These are phyloP conservation scores for Eucalyptus curtisii DNA, from an alignment of 345 rosid species.

Conservation along the genomic window DNA sequence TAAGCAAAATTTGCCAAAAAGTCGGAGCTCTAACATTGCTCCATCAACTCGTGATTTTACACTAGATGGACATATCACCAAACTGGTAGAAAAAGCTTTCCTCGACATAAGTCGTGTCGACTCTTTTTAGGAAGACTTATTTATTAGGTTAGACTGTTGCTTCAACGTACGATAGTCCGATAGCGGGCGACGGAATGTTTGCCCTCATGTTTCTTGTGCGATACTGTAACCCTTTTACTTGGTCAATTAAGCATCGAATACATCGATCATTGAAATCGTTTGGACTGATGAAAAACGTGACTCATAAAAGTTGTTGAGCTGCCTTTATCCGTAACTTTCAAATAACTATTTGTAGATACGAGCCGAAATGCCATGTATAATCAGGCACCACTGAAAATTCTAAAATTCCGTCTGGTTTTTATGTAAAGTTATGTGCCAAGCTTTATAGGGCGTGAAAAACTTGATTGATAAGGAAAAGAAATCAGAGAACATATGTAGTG, in stretches of 20 bases:
- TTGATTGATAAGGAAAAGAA: neutral
- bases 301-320: neutral
- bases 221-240: neutral
- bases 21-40: neutral
- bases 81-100: neutral
- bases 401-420: fast-evolving
- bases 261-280: neutral
- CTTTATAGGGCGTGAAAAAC: neutral
- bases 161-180: fast-evolving
- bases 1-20: neutral
- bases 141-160: fast-evolving
- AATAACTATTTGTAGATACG: fast-evolving
- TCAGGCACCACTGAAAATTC: fast-evolving
- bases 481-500: neutral
- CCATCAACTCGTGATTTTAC: neutral
- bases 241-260: neutral
- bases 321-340: neutral
- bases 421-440: neutral
- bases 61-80: neutral
- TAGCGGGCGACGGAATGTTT: neutral
- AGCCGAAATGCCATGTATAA: fast-evolving
- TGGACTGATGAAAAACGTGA: neutral
- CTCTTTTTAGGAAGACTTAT: neutral
- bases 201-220: neutral
- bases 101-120: fast-evolving